Percentiles rank a stretch among this genome's conserved stretches.
Evolutionary conservation across 78 protist genomes (phyloP).

Genomic region (Polysphondylium violaceum): DNA sequence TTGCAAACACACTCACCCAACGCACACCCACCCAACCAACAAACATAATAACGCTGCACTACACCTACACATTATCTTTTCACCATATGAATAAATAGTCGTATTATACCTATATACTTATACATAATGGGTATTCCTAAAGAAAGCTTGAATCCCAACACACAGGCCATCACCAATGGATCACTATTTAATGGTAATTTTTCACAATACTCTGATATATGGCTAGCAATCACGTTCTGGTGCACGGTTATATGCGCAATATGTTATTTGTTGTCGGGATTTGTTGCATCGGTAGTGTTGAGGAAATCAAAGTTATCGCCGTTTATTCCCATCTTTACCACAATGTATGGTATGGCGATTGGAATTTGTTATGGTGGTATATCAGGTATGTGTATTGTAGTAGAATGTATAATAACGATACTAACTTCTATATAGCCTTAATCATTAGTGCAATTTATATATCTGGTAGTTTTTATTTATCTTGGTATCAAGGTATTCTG

Average conservation of each 20-base stretch:
- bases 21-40: too few species aligned
- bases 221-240: conserved; percentile 76
- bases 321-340: conserved; percentile 51
- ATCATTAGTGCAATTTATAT: conserved; percentile 61
- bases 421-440: not conserved
- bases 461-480: conserved; percentile 34
- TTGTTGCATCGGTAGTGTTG: conserved; percentile 56
- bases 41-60: too few species aligned
- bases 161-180: conserved; percentile 37
- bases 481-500: conserved; percentile 52
- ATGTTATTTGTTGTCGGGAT: conserved; percentile 49
- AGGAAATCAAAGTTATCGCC: conserved; percentile 65
- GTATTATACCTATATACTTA: too few species aligned
- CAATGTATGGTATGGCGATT: conserved; percentile 52
- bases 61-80: too few species aligned
- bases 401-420: not conserved
- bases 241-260: conserved; percentile 45
- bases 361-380: conserved; percentile 73
- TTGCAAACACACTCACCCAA: too few species aligned
- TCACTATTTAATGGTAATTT: conserved; percentile 65
- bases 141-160: conserved; percentile 33
- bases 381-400: too few species aligned
- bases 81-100: too few species aligned
- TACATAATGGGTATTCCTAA: too few species aligned
- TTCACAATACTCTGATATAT: conserved; percentile 26